These are phyloP conservation scores for Rhizopogon rudus DNA, from an alignment of 768 basidiomycete species.

Conservation along the genomic window DNA sequence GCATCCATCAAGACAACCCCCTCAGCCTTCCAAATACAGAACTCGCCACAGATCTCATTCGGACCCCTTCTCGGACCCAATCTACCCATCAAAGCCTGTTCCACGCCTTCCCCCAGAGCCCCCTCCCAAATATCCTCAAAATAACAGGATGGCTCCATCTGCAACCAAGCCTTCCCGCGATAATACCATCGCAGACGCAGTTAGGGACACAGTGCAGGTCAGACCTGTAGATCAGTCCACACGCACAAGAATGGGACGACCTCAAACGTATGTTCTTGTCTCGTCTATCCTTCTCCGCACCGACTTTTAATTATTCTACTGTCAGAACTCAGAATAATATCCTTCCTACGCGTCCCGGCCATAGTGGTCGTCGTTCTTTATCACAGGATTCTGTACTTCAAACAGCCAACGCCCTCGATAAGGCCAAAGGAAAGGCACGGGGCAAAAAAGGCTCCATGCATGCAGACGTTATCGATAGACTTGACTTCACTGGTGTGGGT, in stretches of 20 bases:
- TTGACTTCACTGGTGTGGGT: constrained; percentile 82
- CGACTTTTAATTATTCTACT: constrained; percentile 21
- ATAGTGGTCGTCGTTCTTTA: constrained; percentile 39
- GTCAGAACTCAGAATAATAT: constrained; percentile 14
- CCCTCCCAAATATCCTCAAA: constrained; percentile 24
- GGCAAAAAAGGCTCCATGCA: constrained; percentile 73
- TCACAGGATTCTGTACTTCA: constrained; percentile 45
- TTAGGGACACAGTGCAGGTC: constrained; percentile 64
- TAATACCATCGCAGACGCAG: constrained; percentile 49
- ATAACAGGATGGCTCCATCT: constrained; percentile 22
- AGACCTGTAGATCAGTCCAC: constrained; percentile 39
- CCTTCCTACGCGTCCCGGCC: constrained; percentile 16
- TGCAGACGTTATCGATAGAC: constrained; percentile 86
- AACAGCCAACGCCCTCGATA: constrained; percentile 36
- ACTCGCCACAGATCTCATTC: constrained; percentile 42
- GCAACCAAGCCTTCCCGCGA: constrained; percentile 27
- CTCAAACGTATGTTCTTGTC: constrained; percentile 43
- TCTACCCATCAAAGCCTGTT: constrained; percentile 21
- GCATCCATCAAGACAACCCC: constrained; percentile 15
- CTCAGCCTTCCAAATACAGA: constrained; percentile 19
- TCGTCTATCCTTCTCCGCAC: constrained; percentile 16
- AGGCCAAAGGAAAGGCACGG: constrained; percentile 43
- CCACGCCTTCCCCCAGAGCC: constrained; percentile 40
- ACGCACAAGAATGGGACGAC: constrained; percentile 48
- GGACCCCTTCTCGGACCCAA: constrained; percentile 49